Base-by-base conservation (phyloP, 2,329 filamentous ascomycete species). In the Fusarium chlamydosporum region DNA sequence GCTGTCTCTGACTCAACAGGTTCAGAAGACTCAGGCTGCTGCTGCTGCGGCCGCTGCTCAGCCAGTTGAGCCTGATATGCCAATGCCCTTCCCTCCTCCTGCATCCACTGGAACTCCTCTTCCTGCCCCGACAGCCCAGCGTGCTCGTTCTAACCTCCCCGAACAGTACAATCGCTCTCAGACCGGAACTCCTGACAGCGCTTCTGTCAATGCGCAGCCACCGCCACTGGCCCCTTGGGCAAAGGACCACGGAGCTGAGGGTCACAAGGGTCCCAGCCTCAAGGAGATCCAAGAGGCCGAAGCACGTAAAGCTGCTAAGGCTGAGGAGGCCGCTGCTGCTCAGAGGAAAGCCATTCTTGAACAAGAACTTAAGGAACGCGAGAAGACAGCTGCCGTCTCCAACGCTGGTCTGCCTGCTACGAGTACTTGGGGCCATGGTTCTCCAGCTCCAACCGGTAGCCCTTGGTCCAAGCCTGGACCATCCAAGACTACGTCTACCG, bases 231-330 rank as follows among this genome's bases (percentile, higher is more conserved):
- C 96, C 1, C 96, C 96, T 0, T 99, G 96, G 96, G 96, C 96
- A 7, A 96, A 96, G 78, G 94, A 98, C 69, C 86, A 87, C 4
- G 91, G 92, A 48, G 81, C 84, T 7, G 85, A 89, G 63, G 82
- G 86, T 26, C 89, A 92, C 40, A 96, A 92, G 79, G 94, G 94
- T 0, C 96, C 95, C 3, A 97, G 94, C 63, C 83, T 99, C 67
- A 97, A 94, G 81, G 94, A 99, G 76, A 99, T 99, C 26, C 96
- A 99, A 78, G 95, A 97, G 79, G 91, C 93, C 6, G 96, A 99
- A 79, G 95, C 95, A 35, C 93, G 92, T 76, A 96, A 96, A 78
- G 94, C 94, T 12, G 95, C 95, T 52, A 92, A 96, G 80, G 90
- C 89, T 13, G 95, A 98, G 76, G 93, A 96, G 75, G 82, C 89